Base-by-base conservation (phyloP, 2,329 filamentous ascomycete species). In the Colletotrichum filicis region DNA sequence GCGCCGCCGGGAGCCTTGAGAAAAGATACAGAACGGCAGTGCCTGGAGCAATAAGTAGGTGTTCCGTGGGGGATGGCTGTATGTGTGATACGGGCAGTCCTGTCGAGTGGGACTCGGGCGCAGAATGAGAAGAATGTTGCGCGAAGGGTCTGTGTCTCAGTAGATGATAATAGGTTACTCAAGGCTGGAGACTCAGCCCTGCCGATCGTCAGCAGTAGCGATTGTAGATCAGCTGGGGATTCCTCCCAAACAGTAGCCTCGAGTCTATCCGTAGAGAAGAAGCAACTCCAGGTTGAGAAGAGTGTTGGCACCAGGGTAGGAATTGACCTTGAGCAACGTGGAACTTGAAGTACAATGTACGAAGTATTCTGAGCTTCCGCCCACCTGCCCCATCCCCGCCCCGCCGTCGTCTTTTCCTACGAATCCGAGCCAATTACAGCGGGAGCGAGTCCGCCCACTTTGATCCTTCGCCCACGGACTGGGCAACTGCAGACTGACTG, bases 1-100 rank as follows among this genome's bases (percentile, higher is more conserved):
- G 22, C 42, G 49, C 26, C 68, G 61, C 63, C 35, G 42, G 57
- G 30, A 58, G 68, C 59, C 68, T 66, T 60, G 68, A 30, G 53
- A 55, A 24, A 19, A 42, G 66, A 24, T 28, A 30, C 59, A 24
- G 14, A 37, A 35, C 1, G 32, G 32, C 11, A 35, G 32, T 1
- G 12, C 32, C 32, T 35, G 32, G 32, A 30, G 19, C 49, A 37
- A 67, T 24, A 8, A 24, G 37, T 37, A 26, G 42, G 8, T 3
- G 11, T 12, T 12, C 32, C 11, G 32, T 12, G 9, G 19, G 19
- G 19, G 16, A 49, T 5, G 56, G 56, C 11, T 32, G 57, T n/a
- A 24, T 32, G n/a, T 19, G 28, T 35, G 12, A 8, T 37, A 59
- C 57, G 6, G 42, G 12, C 12, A 5, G 28, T 22, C 1, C n/a